phyloP scores from a whole-genome alignment of 2,329 filamentous ascomycete genomes.

The Didymella exigua region DNA sequence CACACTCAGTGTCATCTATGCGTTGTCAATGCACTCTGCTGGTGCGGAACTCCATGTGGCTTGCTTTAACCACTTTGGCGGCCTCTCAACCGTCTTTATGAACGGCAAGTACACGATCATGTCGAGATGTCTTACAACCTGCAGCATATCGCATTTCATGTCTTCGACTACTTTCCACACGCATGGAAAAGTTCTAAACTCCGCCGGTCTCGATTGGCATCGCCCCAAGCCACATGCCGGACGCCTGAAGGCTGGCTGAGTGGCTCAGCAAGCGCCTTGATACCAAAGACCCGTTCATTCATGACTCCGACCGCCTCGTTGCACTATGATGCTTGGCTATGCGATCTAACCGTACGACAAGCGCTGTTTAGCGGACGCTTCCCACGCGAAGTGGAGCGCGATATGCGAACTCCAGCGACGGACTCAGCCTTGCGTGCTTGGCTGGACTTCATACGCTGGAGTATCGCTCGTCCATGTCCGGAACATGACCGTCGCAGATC shows the following conservation, averaged over 20 bases:
- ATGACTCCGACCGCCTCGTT: not conserved
- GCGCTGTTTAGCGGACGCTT: not conserved
- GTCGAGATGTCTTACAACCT: not conserved
- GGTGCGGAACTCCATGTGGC: not conserved
- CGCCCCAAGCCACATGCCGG: conserved; percentile 1
- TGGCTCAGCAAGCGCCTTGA: conserved; percentile 2
- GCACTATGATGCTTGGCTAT: not conserved
- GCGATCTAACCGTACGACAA: not conserved
- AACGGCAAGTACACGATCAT: not conserved
- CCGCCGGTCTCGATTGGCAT: not conserved
- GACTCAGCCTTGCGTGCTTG: not conserved
- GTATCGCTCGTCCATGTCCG: not conserved
- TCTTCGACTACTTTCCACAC: not conserved
- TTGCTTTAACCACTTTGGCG: not conserved
- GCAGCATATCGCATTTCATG: not conserved
- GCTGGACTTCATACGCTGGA: not conserved
- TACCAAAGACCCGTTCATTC: not conserved
- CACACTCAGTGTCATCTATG: not conserved
- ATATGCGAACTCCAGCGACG: conserved; percentile 1
- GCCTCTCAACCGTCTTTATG: not conserved
- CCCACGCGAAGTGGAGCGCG: not conserved
- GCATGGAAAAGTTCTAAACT: not conserved
- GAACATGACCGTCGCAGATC: not conserved
- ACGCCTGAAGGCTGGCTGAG: conserved; percentile 9
- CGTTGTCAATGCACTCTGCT: not conserved